A percentile compares a stretch with the other conserved stretches of the same genome.
These are phyloP conservation scores for Didymella segeticola DNA, from an alignment of 2,329 filamentous ascomycete genomes.

Conservation along the genomic window DNA sequence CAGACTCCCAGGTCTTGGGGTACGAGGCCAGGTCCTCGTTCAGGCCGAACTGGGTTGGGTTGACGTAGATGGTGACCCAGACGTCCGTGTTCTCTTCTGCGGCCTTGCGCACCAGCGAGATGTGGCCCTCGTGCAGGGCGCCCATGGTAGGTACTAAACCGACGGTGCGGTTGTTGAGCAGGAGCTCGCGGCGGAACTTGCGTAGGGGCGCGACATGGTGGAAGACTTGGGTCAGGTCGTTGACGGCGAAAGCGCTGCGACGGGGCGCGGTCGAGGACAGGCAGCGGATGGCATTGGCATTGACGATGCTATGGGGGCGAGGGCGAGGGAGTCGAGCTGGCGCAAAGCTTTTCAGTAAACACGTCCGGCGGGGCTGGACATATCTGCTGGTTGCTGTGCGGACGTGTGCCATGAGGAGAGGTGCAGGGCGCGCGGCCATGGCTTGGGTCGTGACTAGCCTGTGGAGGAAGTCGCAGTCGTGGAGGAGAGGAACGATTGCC, in stretches of 20 bases:
- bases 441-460: slow-evolving; percentile 7
- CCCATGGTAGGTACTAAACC: slow-evolving; percentile 97
- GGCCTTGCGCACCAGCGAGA: slow-evolving; percentile 83
- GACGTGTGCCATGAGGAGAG: slow-evolving; percentile 33
- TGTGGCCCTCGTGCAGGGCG: slow-evolving; percentile 89
- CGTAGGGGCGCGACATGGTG: slow-evolving; percentile 77
- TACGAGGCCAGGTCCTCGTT: slow-evolving; percentile 89
- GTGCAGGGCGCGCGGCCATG: slow-evolving; percentile 27
- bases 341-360: slow-evolving; percentile 1
- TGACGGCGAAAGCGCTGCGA: slow-evolving; percentile 25
- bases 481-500: slow-evolving; percentile 9
- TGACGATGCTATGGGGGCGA: too few relatives aligned
- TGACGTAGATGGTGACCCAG: slow-evolving; percentile 92
- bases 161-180: slow-evolving; percentile 72
- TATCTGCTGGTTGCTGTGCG: slow-evolving; percentile 28
- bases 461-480: slow-evolving; percentile 8
- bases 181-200: slow-evolving; percentile 70
- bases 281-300: slow-evolving; percentile 26
- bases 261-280: slow-evolving; percentile 29
- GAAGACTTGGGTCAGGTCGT: slow-evolving; percentile 68
- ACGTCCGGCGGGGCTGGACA: neutral
- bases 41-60: slow-evolving; percentile 93
- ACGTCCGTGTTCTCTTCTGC: slow-evolving; percentile 85
- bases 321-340: neutral
- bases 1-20: slow-evolving; percentile 85